Base-by-base conservation (phyloP, 768 basidiomycete genomes). In the Pholiota conissans region DNA sequence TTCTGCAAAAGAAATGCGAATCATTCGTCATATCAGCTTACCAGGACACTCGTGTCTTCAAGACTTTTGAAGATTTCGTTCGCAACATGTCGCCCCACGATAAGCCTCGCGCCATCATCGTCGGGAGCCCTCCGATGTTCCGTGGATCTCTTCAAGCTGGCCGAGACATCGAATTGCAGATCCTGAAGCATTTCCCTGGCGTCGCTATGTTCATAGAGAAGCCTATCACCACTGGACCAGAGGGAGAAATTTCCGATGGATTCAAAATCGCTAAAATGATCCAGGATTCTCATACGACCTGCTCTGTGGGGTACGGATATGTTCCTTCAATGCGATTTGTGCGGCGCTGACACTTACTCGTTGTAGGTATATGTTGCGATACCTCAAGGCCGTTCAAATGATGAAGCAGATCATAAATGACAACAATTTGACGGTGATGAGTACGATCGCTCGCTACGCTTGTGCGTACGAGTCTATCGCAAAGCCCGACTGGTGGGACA, bases 391-490 rank as follows among this genome's bases (percentile, higher is more conserved):
- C 29, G 93, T 96, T 20, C 94, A 97, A 74, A 89, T 87, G 83
- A 97, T 98, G 92, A 95, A 96, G 76, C 84, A 89, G 59, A 95
- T 98, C 71, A 91, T 99, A 69, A 79, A 91, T 67, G 93, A 96
- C 61, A 98, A 98, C 71, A 84, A 93, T 67, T 81, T 99, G 57
- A 90, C 89, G 20, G 95, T 99, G 51, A 98, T 98, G 95, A 82
- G 89, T 46, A 98, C 96, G 32, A 87, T 95, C 63, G 95, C 95
- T 7, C 89, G 96, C 57, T 99, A 98, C 74, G 93, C 93, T 10
- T 89, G 88, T 66, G 92, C 91, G 37, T 95, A 93, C 65, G 83
- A 90, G 70, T 73, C 83, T 22, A 91, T 91, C 57, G 81, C 83
- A 10, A 93, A 93, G 72, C 83, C 81, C 3, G 90, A 94, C 61